These are phyloP conservation scores for Ascochyta pisi DNA, from an alignment of 2,329 filamentous ascomycete genomes.

Conservation along the genomic window DNA sequence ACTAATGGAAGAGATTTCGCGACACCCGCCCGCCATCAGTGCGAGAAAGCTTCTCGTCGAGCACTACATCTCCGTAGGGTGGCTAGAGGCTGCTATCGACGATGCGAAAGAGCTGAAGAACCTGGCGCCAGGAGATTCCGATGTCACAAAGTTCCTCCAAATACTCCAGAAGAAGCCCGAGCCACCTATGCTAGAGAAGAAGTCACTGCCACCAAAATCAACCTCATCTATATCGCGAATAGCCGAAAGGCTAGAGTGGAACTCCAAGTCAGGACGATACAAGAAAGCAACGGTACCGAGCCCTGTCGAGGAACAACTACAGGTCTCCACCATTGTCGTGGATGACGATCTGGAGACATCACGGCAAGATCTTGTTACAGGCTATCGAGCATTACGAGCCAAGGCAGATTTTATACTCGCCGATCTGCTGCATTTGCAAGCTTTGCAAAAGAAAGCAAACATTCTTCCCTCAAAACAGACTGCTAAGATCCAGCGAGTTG, in stretches of 20 bases:
- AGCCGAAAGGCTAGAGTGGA: conserved; percentile 16
- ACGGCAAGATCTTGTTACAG: conserved; percentile 31
- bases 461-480: conserved; percentile 27
- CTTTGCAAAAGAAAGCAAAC: conserved; percentile 35
- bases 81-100: conserved; percentile 44
- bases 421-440: conserved; percentile 36
- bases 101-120: conserved; percentile 36
- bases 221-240: background rate
- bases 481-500: conserved; percentile 28
- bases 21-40: conserved; percentile 36
- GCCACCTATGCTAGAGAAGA: conserved; percentile 21
- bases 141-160: conserved; percentile 30
- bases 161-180: conserved; percentile 35
- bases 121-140: conserved; percentile 30
- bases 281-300: conserved; percentile 11
- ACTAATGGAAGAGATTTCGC: conserved; percentile 41
- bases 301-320: conserved; percentile 1
- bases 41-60: conserved; percentile 42
- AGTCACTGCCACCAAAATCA: background rate
- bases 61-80: conserved; percentile 43
- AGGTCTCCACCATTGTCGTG: conserved; percentile 11
- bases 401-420: conserved; percentile 31
- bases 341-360: conserved; percentile 29
- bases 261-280: conserved; percentile 20
- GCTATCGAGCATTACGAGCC: conserved; percentile 33